phyloP scores from a whole-genome alignment of 192 early-diverging fungal genomes.

The Spizellomyces punctatus region DNA sequence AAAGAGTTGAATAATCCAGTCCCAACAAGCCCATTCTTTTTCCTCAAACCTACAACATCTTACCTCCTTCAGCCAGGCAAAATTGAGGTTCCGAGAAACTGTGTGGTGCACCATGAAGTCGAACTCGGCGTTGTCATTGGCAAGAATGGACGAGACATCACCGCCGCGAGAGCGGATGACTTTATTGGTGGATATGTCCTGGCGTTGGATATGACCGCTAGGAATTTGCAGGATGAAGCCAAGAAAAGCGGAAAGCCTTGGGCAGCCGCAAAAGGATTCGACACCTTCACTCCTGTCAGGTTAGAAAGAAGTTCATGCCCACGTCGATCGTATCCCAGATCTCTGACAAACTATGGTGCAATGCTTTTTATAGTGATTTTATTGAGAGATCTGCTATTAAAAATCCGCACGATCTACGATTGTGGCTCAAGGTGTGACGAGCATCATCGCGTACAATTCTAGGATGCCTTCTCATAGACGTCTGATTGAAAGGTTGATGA shows the following conservation, averaged over 20 bases:
- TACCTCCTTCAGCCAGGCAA: slow-evolving; percentile 53
- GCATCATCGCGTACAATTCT: neutral
- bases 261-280: slow-evolving; percentile 92
- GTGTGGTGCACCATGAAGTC: slow-evolving; percentile 48
- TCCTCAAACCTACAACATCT: slow-evolving; percentile 90
- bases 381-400: slow-evolving; percentile 69
- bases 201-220: slow-evolving; percentile 90
- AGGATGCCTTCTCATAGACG: neutral
- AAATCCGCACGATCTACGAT: slow-evolving; percentile 72
- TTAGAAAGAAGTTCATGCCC: slow-evolving; percentile 5
- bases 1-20: slow-evolving; percentile 93
- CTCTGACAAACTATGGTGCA: neutral
- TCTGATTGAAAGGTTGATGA: slow-evolving; percentile 58
- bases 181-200: slow-evolving; percentile 73
- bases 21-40: slow-evolving; percentile 86
- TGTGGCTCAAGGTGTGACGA: slow-evolving; percentile 69
- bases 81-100: slow-evolving; percentile 76
- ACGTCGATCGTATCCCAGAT: too few relatives aligned
- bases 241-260: slow-evolving; percentile 88
- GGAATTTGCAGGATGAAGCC: slow-evolving; percentile 83
- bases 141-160: slow-evolving; percentile 74
- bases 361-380: slow-evolving; percentile 59
- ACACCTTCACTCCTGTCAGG: slow-evolving; percentile 92
- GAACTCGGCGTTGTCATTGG: slow-evolving; percentile 94
- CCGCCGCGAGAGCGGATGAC: slow-evolving; percentile 57